Conservation (phyloP, 257 asterid species). For the Solanum dulcamara region DNA sequence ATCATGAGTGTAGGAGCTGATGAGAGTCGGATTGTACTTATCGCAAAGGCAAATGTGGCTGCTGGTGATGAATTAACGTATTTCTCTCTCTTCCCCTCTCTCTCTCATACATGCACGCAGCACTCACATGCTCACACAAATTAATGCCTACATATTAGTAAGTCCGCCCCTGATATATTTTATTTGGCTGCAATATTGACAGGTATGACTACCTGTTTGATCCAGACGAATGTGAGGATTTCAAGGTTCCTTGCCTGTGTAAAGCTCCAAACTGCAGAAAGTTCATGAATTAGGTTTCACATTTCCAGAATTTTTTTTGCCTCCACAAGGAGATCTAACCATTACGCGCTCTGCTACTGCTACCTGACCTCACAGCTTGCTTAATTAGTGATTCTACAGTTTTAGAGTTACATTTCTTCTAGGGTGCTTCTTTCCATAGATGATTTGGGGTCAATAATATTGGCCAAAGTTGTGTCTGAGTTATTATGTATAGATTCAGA, state of each 20-base stretch:
- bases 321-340: constrained; percentile 30
- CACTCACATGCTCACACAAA: background rate
- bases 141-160: background rate
- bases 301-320: constrained; percentile 15
- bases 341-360: constrained; percentile 1
- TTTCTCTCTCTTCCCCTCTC: constrained; percentile 10
- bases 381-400: constrained; percentile 15
- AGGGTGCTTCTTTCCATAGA: background rate
- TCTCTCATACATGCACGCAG: background rate
- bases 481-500: constrained; percentile 3
- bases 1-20: constrained; percentile 95
- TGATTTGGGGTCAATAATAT: constrained; percentile 8
- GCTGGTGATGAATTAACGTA: constrained; percentile 96
- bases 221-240: constrained; percentile 82
- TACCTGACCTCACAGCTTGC: constrained; percentile 24
- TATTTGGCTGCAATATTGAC: constrained; percentile 14
- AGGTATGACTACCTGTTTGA: constrained; percentile 95
- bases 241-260: constrained; percentile 87
- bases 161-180: background rate
- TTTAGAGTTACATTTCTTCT: background rate
- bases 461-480: background rate
- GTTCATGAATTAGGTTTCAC: constrained; percentile 70
- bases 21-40: constrained; percentile 96
- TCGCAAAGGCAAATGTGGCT: constrained; percentile 74
- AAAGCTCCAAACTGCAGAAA: constrained; percentile 78